These are phyloP conservation scores for Populus hybrid DNA, from an alignment of 441 rosid species.

Conservation along the genomic window DNA sequence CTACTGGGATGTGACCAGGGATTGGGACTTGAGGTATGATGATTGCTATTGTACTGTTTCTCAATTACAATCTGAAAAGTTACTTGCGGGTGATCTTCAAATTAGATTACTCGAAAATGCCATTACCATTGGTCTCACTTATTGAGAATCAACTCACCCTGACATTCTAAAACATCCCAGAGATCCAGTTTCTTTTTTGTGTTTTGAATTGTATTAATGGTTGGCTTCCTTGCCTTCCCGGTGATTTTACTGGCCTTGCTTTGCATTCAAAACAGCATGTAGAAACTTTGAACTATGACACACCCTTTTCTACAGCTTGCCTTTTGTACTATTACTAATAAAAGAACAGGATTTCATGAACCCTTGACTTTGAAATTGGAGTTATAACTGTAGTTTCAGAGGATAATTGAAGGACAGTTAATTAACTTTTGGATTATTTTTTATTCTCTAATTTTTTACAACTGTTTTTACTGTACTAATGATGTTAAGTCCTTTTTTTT, in stretches of 20 bases:
- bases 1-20: conserved; percentile 92
- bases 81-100: background rate
- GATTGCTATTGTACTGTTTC: conserved; percentile 12
- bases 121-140: background rate
- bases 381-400: background rate
- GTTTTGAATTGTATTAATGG: background rate
- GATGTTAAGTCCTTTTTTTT: background rate
- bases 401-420: background rate
- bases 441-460: background rate
- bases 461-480: background rate
- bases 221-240: background rate
- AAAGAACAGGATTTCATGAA: background rate
- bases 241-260: background rate
- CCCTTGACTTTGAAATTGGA: background rate
- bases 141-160: background rate
- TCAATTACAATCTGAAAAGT: background rate
- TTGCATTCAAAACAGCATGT: background rate
- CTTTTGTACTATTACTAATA: background rate
- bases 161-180: background rate
- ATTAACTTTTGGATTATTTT: background rate
- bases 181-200: background rate
- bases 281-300: background rate
- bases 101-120: background rate
- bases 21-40: conserved; percentile 95
- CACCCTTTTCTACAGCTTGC: background rate